These are phyloP conservation scores for Gossypium turneri DNA, from an alignment of 345 rosid species.

Conservation along the genomic window DNA sequence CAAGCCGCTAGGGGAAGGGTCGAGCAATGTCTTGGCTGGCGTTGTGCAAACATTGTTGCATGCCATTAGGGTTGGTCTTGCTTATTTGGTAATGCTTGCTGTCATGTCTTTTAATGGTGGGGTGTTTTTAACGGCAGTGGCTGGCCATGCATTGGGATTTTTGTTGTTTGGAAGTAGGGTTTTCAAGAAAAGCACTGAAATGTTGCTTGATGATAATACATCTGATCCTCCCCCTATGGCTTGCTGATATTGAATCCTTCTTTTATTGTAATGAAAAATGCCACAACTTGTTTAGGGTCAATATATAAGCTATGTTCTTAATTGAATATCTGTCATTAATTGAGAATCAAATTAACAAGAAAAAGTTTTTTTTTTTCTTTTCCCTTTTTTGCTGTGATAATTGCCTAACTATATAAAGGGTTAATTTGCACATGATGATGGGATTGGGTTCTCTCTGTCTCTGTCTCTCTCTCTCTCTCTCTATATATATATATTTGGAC, in stretches of 20 bases:
- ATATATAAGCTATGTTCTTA: not conserved
- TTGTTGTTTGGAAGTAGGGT: conserved; percentile 34
- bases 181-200: conserved; percentile 13
- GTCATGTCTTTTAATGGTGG: conserved; percentile 51
- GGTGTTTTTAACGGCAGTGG: conserved; percentile 34
- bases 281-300: not conserved
- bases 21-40: conserved; percentile 14
- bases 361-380: no score
- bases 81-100: conserved; percentile 40
- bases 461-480: no score
- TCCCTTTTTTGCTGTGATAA: not conserved
- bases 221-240: conserved; percentile 27
- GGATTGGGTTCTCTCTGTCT: not conserved
- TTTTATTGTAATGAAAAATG: not conserved
- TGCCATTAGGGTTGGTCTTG: conserved; percentile 29
- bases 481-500: no score
- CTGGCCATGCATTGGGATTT: conserved; percentile 43
- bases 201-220: not conserved
- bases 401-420: not conserved
- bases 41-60: conserved; percentile 27
- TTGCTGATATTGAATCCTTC: conserved; percentile 18
- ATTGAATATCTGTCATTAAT: not conserved
- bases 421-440: not conserved
- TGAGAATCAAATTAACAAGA: not conserved
- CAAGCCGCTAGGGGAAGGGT: conserved; percentile 1